Percentiles rank a stretch among this genome's conserved stretches.
phyloP scores from a whole-genome alignment of 2,329 filamentous ascomycete species.

The Fusarium metavorans region DNA sequence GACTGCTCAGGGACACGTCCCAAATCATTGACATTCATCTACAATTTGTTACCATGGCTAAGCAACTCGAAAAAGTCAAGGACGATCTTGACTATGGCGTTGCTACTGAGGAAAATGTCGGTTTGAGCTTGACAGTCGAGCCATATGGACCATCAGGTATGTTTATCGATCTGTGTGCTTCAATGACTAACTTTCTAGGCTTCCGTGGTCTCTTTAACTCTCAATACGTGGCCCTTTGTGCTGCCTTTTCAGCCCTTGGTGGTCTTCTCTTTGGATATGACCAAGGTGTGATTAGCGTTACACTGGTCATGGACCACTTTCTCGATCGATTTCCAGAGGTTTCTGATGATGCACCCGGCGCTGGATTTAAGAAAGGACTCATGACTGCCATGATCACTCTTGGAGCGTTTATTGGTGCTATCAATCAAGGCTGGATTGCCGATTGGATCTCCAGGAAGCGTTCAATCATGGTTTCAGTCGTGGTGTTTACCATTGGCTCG shows the following conservation, averaged over 20 bases:
- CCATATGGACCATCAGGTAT: neutral
- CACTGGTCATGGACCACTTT: conserved; percentile 51
- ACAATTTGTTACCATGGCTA: neutral
- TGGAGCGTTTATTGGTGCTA: conserved; percentile 60
- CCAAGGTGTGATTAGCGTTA: conserved; percentile 56
- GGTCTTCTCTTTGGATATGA: conserved; percentile 54
- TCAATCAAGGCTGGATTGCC: conserved; percentile 54
- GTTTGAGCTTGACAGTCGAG: neutral
- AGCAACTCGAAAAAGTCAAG: neutral
- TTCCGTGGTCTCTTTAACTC: neutral
- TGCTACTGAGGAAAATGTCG: neutral
- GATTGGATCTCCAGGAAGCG: conserved; percentile 48
- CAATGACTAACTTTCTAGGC: neutral
- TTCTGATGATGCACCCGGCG: conserved; percentile 49
- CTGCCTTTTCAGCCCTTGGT: conserved; percentile 50
- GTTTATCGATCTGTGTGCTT: neutral
- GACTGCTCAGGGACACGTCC: neutral
- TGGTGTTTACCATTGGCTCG: conserved; percentile 55
- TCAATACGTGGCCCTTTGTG: conserved; percentile 44
- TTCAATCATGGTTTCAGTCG: conserved; percentile 49
- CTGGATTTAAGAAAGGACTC: conserved; percentile 54
- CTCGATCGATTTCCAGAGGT: conserved; percentile 48
- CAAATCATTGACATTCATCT: neutral
- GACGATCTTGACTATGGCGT: neutral
- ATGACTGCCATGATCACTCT: conserved; percentile 62